Percentiles rank a stretch among this genome's conserved stretches.
Conservation (phyloP, 2,329 filamentous ascomycete genomes). For the Fusarium virguliforme region DNA sequence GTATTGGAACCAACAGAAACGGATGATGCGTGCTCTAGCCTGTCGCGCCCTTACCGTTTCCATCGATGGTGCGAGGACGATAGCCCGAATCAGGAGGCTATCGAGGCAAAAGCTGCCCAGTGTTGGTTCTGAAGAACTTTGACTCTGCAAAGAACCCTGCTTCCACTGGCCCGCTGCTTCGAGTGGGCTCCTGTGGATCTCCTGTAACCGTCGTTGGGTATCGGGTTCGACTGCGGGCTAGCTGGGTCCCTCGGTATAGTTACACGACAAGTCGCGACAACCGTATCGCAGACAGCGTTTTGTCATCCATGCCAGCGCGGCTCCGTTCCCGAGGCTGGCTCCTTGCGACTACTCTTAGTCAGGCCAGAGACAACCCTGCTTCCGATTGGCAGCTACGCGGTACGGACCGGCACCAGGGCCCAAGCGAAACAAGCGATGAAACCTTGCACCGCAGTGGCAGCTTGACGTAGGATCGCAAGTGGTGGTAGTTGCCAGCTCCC, state of each 20-base stretch:
- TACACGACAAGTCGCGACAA: conserved; percentile 2
- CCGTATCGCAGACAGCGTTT: conserved; percentile 17
- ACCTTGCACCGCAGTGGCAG: not conserved
- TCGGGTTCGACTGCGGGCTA: not conserved
- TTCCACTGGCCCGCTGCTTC: conserved; percentile 7
- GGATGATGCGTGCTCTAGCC: not conserved
- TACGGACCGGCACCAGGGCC: not conserved
- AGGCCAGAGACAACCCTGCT: not conserved
- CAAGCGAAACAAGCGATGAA: conserved; percentile 9
- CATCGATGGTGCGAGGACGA: conserved; percentile 1
- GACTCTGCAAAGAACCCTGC: not conserved
- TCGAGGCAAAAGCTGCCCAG: not conserved
- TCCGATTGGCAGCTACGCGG: conserved; percentile 9
- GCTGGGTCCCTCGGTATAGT: not conserved
- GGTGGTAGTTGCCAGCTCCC: not conserved
- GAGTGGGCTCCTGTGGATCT: not conserved
- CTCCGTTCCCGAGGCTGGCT: not conserved
- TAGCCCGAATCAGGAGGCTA: not conserved
- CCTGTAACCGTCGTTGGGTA: conserved; percentile 6
- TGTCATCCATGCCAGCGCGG: conserved; percentile 6
- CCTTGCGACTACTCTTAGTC: not conserved
- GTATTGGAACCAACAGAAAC: conserved; percentile 18
- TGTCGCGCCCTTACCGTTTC: conserved; percentile 2
- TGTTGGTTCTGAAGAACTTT: not conserved
- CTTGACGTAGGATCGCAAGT: not conserved